phyloP scores from a whole-genome alignment of 108 stramenopile genomes.

The Stephanodiscus minutulus region DNA sequence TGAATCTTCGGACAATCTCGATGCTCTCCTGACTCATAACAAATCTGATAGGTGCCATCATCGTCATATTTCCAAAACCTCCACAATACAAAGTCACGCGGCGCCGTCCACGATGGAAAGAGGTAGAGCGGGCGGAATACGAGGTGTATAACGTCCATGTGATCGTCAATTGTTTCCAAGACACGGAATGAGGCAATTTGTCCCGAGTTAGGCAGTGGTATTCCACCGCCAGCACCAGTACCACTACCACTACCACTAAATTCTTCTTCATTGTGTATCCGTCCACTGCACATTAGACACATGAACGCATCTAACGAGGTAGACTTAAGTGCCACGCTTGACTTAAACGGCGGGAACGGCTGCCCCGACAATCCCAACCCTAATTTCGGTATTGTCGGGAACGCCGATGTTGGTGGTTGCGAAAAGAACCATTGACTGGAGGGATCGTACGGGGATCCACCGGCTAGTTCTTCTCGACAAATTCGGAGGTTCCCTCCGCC shows the following conservation, averaged over 20 bases:
- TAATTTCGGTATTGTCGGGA: constrained; percentile 29
- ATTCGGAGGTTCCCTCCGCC: constrained; percentile 75
- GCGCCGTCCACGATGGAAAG: constrained; percentile 88
- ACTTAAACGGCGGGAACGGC: constrained; percentile 69
- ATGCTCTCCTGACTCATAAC: constrained; percentile 81
- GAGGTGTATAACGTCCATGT: constrained; percentile 88
- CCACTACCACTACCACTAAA: constrained; percentile 1
- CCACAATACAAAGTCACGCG: constrained; percentile 86
- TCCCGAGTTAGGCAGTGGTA: constrained; percentile 61
- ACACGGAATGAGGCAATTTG: constrained; percentile 77
- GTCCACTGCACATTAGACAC: constrained; percentile 77
- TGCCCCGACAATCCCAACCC: constrained; percentile 48
- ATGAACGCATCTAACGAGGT: constrained; percentile 82
- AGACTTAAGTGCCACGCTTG: constrained; percentile 70
- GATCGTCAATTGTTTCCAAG: constrained; percentile 87
- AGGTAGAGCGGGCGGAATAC: constrained; percentile 83
- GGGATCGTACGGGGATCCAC: neutral
- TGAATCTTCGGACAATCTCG: constrained; percentile 66
- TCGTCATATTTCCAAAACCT: constrained; percentile 91
- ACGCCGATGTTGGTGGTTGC: constrained; percentile 9
- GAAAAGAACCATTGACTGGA: constrained; percentile 6
- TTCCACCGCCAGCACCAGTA: constrained; percentile 2
- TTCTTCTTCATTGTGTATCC: constrained; percentile 29
- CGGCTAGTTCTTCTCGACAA: constrained; percentile 62
- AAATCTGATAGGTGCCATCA: constrained; percentile 88